Base-by-base conservation (phyloP, 2,329 filamentous ascomycete species). In the Emmonsiellopsis sp. region DNA sequence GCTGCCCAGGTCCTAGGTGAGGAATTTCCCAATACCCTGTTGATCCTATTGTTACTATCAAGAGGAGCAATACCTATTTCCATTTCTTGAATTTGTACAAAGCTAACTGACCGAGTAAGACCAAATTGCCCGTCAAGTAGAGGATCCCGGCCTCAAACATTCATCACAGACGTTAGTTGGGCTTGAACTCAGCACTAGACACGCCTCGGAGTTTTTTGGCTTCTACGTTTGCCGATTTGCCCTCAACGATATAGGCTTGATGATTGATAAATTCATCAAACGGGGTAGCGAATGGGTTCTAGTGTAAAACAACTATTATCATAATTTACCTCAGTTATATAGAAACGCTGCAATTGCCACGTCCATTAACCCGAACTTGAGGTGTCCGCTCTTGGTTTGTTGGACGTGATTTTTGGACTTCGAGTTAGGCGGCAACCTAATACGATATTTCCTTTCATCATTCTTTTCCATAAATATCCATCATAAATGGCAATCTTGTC, bases 211-310 rank as follows among this genome's bases (percentile, higher is more conserved):
- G 71, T 98, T 98, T 71, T 98, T 98, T 68, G 91, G 86, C 13
- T 96, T 98, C 70, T 97, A 93, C 68, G 80, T 98, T 32, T 96
- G 92, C 70, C 86, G 93, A 14, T 98, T 98, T 67, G 90, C 91
- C n/a, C 75, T 98, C 56, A 78, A 84, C 3, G 93, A 98, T 68
- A 74, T 98, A 56, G 80, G 84, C 40, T 69, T 93, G 66, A 77
- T 98, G 74, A 76, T 98, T 61, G 93, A 98, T 69, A 98, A 97
- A 68, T 97, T 93, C 65, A 85, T 98, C 68, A 98, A 98, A 77
- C 83, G 91, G 60, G 91, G 92, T 27, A 95, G 86, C 62, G 92
- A 98, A 76, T 98, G 92, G 92, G 90, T 96, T 51, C 70, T 85
- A 57, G 72, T 78, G 52, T 83, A 55, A 64, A 27, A 49, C 40